These are phyloP conservation scores for Corylus americana DNA, from an alignment of 306 rosid genomes.

Conservation along the genomic window DNA sequence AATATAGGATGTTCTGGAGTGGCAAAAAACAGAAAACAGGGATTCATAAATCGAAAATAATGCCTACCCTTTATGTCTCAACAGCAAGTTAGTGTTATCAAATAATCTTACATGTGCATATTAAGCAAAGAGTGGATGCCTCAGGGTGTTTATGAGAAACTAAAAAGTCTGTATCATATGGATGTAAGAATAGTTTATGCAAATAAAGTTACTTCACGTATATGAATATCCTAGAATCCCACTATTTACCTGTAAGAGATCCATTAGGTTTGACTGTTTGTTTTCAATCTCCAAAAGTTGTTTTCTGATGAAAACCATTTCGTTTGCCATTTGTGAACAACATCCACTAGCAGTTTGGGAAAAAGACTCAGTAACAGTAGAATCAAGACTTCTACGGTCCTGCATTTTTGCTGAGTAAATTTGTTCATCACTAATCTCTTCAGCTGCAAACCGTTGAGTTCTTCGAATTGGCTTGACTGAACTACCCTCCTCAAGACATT, in stretches of 20 bases:
- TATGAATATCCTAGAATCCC: background rate
- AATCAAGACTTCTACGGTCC: slow-evolving; percentile 64
- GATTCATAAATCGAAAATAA: background rate
- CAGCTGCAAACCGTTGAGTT: slow-evolving; percentile 42
- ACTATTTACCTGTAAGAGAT: slow-evolving; percentile 64
- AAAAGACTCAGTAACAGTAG: slow-evolving; percentile 58
- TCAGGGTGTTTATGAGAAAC: background rate
- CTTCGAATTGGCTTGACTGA: slow-evolving; percentile 42
- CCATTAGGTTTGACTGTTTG: slow-evolving; percentile 71
- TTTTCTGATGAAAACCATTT: slow-evolving; percentile 63
- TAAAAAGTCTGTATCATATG: background rate
- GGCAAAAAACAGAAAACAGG: background rate
- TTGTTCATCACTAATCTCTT: slow-evolving; percentile 45
- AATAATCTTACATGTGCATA: background rate
- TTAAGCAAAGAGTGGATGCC: background rate
- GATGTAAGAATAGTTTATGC: background rate
- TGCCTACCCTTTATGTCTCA: background rate
- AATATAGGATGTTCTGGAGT: background rate
- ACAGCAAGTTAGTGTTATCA: background rate
- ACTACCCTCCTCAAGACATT: slow-evolving; percentile 41
- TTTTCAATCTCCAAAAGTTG: slow-evolving; percentile 74
- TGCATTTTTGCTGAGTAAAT: slow-evolving; percentile 41
- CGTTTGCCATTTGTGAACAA: slow-evolving; percentile 59
- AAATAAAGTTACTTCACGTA: background rate
- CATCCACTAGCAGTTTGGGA: slow-evolving; percentile 52